Evolutionary conservation across 2,329 filamentous ascomycete species (phyloP).

Genomic region (Didymella pomorum): DNA sequence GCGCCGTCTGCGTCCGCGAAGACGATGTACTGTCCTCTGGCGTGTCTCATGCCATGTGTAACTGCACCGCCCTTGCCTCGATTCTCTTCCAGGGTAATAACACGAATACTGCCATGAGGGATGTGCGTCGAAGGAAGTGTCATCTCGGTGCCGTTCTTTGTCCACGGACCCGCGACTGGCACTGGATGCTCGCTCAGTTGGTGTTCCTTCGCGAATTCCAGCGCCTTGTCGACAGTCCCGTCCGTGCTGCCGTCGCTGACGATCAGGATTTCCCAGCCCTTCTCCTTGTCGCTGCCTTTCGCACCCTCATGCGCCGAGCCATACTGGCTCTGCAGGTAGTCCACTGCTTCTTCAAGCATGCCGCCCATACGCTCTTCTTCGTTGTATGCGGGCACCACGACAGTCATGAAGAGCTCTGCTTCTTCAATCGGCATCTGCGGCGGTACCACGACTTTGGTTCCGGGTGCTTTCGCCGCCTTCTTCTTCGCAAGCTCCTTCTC

Average conservation of each 20-base stretch:
- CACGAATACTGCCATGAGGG: slow-evolving; percentile 79
- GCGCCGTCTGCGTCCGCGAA: slow-evolving; percentile 98
- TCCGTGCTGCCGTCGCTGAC: slow-evolving; percentile 91
- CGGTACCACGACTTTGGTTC: slow-evolving; percentile 32
- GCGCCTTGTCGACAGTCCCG: slow-evolving; percentile 77
- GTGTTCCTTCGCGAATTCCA: slow-evolving; percentile 79
- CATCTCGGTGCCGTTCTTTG: slow-evolving; percentile 44
- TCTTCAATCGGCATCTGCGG: slow-evolving; percentile 69
- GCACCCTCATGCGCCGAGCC: slow-evolving; percentile 58
- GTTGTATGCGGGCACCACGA: slow-evolving; percentile 96
- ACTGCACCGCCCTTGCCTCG: slow-evolving; percentile 95
- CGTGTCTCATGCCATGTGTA: slow-evolving; percentile 93
- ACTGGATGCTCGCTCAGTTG: slow-evolving; percentile 57
- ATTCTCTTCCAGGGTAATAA: slow-evolving; percentile 81
- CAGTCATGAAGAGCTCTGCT: slow-evolving; percentile 83
- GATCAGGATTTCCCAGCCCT: slow-evolving; percentile 90
- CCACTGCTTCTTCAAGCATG: slow-evolving; percentile 90
- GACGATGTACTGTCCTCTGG: slow-evolving; percentile 83
- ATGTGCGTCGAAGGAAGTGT: slow-evolving; percentile 61
- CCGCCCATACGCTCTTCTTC: slow-evolving; percentile 83
- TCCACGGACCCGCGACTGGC: slow-evolving; percentile 61
- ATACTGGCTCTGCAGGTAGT: slow-evolving; percentile 81
- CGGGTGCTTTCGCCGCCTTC: slow-evolving; percentile 35
- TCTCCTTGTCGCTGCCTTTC: slow-evolving; percentile 74
- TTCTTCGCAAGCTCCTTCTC: slow-evolving; percentile 58